Evolutionary conservation across 495 filamentous ascomycete species (phyloP).

Genomic region (Hyaloscypha variabilis): DNA sequence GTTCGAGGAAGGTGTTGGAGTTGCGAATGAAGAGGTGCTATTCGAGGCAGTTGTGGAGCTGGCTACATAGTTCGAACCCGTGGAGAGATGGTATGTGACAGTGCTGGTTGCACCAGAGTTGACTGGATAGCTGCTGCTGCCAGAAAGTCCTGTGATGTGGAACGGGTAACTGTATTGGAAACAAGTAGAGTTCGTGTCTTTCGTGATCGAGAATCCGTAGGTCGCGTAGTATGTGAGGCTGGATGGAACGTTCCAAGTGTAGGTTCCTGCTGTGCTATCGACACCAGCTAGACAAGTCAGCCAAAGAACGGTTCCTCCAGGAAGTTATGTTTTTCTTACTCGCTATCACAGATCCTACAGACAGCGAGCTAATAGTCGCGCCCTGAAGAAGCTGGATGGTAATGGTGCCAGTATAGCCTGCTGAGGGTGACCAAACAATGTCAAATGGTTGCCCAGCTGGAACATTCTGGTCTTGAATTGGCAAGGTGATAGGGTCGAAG

Average conservation of each 20-base stretch:
- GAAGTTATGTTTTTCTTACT: not conserved
- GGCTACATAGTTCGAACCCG: not conserved
- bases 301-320: not conserved
- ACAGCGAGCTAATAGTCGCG: conserved; percentile 8
- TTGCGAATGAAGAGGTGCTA: not conserved
- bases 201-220: conserved; percentile 26
- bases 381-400: conserved; percentile 30
- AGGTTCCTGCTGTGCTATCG: conserved; percentile 15
- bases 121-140: not conserved
- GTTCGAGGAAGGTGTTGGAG: conserved; percentile 10
- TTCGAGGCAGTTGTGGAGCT: not conserved
- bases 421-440: conserved; percentile 25
- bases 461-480: conserved; percentile 17
- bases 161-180: conserved; percentile 32
- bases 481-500: conserved; percentile 29
- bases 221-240: conserved; percentile 4
- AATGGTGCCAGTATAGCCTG: not conserved
- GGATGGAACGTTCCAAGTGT: conserved; percentile 21
- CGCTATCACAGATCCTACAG: conserved; percentile 10
- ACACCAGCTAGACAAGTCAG: conserved; percentile 24
- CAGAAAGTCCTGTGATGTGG: conserved; percentile 22
- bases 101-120: conserved; percentile 6
- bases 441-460: conserved; percentile 19
- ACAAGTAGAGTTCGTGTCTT: conserved; percentile 20
- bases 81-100: conserved; percentile 8